These are phyloP conservation scores for Closterium sp. DNA, from an alignment of 139 green algal species.

Conservation along the genomic window DNA sequence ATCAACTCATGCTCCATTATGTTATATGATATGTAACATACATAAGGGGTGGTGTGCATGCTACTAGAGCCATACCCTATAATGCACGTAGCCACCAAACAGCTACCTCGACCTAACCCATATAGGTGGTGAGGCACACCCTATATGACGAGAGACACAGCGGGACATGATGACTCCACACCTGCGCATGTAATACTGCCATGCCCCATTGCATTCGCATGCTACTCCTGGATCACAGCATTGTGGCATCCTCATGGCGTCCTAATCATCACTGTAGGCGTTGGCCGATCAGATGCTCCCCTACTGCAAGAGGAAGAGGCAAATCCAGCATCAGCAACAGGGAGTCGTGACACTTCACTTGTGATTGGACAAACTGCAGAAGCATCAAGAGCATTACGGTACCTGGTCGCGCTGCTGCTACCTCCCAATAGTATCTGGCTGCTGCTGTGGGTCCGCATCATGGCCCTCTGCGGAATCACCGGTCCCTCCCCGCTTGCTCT, in stretches of 20 bases:
- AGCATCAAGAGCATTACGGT: not conserved
- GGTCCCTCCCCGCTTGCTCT: not conserved
- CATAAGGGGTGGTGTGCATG: too few relatives aligned
- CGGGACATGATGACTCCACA: too few relatives aligned
- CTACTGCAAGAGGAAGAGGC: not conserved
- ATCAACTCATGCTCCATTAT: too few relatives aligned
- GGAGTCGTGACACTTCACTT: too few relatives aligned
- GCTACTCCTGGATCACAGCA: not conserved
- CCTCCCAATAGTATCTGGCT: not conserved
- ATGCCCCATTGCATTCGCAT: not conserved
- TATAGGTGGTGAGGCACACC: too few relatives aligned
- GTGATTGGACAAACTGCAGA: too few relatives aligned
- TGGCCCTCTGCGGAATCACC: not conserved
- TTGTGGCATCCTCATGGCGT: not conserved
- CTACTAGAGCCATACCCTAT: too few relatives aligned
- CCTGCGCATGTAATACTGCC: too few relatives aligned
- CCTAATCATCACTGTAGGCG: not conserved
- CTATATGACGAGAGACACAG: too few relatives aligned
- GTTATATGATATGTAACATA: too few relatives aligned
- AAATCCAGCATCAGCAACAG: not conserved
- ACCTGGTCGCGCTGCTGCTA: not conserved
- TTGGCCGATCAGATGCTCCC: not conserved
- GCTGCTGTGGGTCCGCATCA: not conserved
- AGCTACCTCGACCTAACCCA: too few relatives aligned
- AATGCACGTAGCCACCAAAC: too few relatives aligned